Evolutionary conservation across 129 eudicot genomes (phyloP).

Genomic region (Smallanthus sonchifolius): DNA sequence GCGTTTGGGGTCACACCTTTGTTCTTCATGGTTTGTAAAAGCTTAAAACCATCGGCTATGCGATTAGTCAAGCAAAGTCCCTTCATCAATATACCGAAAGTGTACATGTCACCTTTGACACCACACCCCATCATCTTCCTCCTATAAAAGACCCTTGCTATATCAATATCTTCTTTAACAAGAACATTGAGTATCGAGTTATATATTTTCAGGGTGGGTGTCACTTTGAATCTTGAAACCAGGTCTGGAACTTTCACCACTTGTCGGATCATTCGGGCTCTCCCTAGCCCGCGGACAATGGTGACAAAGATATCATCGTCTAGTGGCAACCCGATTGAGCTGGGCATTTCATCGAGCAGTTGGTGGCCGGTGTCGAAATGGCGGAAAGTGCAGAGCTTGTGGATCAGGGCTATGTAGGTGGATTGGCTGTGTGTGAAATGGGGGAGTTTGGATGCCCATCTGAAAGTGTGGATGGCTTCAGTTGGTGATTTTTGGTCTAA

Average conservation of each 20-base stretch:
- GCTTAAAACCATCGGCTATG: slow-evolving; percentile 85
- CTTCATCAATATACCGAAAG: slow-evolving; percentile 84
- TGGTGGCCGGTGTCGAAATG: slow-evolving; percentile 49
- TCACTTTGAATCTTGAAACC: slow-evolving; percentile 36
- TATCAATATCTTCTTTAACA: slow-evolving; percentile 81
- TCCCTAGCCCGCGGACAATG: slow-evolving; percentile 69
- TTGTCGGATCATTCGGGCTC: slow-evolving; percentile 53
- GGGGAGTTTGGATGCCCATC: slow-evolving; percentile 78
- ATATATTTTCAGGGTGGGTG: slow-evolving; percentile 59
- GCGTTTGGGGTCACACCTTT: slow-evolving; percentile 51
- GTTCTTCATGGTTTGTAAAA: slow-evolving; percentile 61
- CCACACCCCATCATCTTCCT: slow-evolving; percentile 82
- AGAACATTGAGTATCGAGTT: slow-evolving; percentile 81
- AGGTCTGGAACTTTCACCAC: slow-evolving; percentile 54
- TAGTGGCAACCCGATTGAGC: slow-evolving; percentile 57
- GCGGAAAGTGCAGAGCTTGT: slow-evolving; percentile 72
- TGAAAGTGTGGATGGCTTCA: slow-evolving; percentile 73
- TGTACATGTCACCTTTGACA: slow-evolving; percentile 70
- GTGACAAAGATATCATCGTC: slow-evolving; percentile 68
- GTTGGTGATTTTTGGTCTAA: slow-evolving; percentile 62
- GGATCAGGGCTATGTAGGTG: slow-evolving; percentile 75
- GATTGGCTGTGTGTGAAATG: slow-evolving; percentile 59
- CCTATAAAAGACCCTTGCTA: slow-evolving; percentile 81
- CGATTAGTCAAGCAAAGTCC: slow-evolving; percentile 93
- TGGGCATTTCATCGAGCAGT: slow-evolving; percentile 87